Evolutionary conservation across 495 filamentous ascomycete genomes (phyloP).

Genomic region (Trichoderma erinaceum): DNA sequence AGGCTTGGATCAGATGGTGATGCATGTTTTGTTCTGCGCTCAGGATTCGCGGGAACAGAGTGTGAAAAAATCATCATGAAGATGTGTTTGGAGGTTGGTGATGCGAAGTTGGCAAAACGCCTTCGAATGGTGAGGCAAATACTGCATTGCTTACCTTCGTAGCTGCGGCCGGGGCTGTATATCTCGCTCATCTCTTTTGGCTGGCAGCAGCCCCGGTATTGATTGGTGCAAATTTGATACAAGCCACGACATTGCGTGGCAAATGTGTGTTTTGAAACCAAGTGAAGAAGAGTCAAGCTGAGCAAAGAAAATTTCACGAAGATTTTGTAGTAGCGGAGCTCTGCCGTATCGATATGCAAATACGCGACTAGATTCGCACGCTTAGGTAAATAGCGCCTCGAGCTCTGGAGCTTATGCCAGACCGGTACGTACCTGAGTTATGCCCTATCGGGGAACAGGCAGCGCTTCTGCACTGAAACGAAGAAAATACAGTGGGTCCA

Average conservation of each 20-base stretch:
- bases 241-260: not conserved
- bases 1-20: conserved; percentile 83
- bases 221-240: not conserved
- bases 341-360: conserved; percentile 7
- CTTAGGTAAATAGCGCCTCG: not conserved
- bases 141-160: not conserved
- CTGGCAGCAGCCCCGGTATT: not conserved
- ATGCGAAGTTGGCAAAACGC: not conserved
- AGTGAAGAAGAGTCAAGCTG: not conserved
- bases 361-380: not conserved
- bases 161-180: not conserved
- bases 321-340: not conserved
- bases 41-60: conserved; percentile 66
- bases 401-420: not conserved
- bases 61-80: conserved; percentile 26
- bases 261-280: not conserved
- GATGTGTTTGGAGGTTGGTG: conserved; percentile 8
- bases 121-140: conserved; percentile 1
- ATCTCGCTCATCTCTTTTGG: not conserved
- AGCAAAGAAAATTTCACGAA: conserved; percentile 3
- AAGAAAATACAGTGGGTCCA: conserved; percentile 10
- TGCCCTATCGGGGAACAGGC: not conserved
- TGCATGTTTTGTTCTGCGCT: conserved; percentile 97
- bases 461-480: conserved; percentile 11
- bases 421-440: conserved; percentile 2